Evolutionary conservation across 495 filamentous ascomycete genomes (phyloP).

Genomic region (Astrocystis sublimbata): DNA sequence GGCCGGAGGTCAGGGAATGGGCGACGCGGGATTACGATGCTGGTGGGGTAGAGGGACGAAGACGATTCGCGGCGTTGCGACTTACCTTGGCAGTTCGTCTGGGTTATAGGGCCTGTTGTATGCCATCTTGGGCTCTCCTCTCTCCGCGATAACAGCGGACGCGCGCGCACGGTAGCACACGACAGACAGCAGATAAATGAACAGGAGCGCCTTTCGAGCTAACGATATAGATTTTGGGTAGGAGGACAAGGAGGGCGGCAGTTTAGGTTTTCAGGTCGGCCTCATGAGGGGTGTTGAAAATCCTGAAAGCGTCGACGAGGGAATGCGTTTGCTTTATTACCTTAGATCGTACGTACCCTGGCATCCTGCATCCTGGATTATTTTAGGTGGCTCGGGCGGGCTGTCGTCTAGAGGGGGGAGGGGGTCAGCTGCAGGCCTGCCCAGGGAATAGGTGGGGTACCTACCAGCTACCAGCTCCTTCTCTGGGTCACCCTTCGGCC

Average conservation of each 20-base stretch:
- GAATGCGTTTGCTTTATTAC: slow-evolving; percentile 14
- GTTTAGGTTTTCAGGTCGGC: not conserved
- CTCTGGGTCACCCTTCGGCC: not conserved
- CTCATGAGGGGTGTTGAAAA: not conserved
- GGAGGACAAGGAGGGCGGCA: not conserved
- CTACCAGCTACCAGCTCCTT: not conserved
- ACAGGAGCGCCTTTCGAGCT: not conserved
- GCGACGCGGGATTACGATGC: slow-evolving; percentile 5
- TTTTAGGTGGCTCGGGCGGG: too few relatives aligned
- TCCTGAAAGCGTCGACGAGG: slow-evolving; percentile 1
- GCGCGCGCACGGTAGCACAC: too few relatives aligned
- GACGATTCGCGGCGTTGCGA: slow-evolving; percentile 25
- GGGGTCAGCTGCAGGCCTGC: slow-evolving; percentile 10
- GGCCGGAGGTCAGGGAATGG: not conserved
- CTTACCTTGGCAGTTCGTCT: slow-evolving; percentile 95
- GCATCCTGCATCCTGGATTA: not conserved
- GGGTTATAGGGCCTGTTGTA: slow-evolving; percentile 93
- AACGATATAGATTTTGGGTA: not conserved
- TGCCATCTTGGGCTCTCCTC: slow-evolving; percentile 63
- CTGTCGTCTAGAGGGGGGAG: too few relatives aligned
- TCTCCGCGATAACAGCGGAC: slow-evolving; percentile 9
- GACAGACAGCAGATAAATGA: slow-evolving; percentile 15
- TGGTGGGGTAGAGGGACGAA: slow-evolving; percentile 18
- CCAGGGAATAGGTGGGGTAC: too few relatives aligned
- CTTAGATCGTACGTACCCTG: not conserved